Evolutionary conservation across 176 grass and related monocot genomes (phyloP).

Genomic region (Microstegium vimineum): DNA sequence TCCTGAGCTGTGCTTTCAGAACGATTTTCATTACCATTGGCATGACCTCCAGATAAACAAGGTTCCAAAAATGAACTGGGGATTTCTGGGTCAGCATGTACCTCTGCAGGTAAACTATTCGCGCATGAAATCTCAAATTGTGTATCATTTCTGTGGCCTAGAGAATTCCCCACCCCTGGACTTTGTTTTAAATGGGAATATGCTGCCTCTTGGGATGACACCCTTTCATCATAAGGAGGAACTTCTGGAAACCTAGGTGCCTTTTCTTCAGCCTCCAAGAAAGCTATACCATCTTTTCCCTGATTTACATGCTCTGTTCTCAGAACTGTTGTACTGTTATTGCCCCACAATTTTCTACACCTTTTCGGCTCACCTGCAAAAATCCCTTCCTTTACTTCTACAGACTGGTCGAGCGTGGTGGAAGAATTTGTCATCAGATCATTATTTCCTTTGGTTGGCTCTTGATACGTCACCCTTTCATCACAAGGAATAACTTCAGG

Average conservation of each 20-base stretch:
- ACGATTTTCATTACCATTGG: conserved; percentile 26
- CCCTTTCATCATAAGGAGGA: conserved; percentile 17
- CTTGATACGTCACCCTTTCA: conserved; percentile 14
- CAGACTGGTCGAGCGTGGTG: neutral
- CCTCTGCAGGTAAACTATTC: conserved; percentile 11
- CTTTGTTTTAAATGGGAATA: conserved; percentile 19
- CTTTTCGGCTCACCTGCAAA: conserved; percentile 25
- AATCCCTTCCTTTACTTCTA: conserved; percentile 42
- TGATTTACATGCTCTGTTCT: conserved; percentile 25
- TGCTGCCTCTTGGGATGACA: conserved; percentile 1
- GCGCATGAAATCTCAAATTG: conserved; percentile 18
- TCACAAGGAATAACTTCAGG: conserved; percentile 9
- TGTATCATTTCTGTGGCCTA: conserved; percentile 1
- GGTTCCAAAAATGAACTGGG: neutral
- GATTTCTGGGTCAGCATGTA: conserved; percentile 22
- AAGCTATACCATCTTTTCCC: conserved; percentile 25
- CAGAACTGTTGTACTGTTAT: conserved; percentile 16
- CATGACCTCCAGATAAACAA: conserved; percentile 30
- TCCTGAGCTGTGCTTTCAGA: conserved; percentile 25
- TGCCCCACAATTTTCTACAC: conserved; percentile 29
- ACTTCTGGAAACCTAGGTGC: conserved; percentile 19
- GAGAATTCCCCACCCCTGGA: conserved; percentile 11
- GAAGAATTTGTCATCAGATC: neutral
- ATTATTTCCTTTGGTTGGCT: conserved; percentile 1
- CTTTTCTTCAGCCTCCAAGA: conserved; percentile 1